Conservation (phyloP, 1,284 basidiomycete genomes). For the Ceratobasidium sp. region DNA sequence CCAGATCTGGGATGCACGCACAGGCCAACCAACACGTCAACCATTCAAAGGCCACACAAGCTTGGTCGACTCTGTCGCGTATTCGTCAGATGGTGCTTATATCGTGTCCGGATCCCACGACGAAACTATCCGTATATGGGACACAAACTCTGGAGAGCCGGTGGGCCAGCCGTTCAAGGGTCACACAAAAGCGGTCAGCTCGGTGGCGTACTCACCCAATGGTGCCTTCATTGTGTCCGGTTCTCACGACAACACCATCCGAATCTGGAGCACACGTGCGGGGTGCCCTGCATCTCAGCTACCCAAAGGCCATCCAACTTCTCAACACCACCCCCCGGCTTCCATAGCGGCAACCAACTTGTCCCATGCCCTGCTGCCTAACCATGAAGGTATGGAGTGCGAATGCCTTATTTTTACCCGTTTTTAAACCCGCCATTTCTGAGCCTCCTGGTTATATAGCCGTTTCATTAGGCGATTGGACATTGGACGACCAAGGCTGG, state of each 20-base stretch:
- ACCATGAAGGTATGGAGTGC: too few relatives aligned
- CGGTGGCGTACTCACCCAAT: constrained; percentile 7
- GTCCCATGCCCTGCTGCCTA: too few relatives aligned
- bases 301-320: background rate
- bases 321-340: background rate
- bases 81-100: background rate
- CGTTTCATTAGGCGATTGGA: background rate
- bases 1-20: background rate
- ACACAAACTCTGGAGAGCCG: too few relatives aligned
- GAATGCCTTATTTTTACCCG: too few relatives aligned
- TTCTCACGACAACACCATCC: background rate
- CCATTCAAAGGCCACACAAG: constrained; percentile 3
- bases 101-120: background rate
- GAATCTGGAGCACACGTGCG: background rate
- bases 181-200: background rate
- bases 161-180: background rate
- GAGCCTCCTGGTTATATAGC: background rate
- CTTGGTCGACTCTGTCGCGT: background rate
- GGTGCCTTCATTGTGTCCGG: background rate
- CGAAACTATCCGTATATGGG: constrained; percentile 1
- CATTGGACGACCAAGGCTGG: background rate
- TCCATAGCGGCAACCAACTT: too few relatives aligned
- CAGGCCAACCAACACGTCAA: background rate
- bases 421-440: background rate
- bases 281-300: too few relatives aligned